Base-by-base conservation (phyloP, 768 basidiomycete genomes). In the Leccinellum rugosiceps region DNA sequence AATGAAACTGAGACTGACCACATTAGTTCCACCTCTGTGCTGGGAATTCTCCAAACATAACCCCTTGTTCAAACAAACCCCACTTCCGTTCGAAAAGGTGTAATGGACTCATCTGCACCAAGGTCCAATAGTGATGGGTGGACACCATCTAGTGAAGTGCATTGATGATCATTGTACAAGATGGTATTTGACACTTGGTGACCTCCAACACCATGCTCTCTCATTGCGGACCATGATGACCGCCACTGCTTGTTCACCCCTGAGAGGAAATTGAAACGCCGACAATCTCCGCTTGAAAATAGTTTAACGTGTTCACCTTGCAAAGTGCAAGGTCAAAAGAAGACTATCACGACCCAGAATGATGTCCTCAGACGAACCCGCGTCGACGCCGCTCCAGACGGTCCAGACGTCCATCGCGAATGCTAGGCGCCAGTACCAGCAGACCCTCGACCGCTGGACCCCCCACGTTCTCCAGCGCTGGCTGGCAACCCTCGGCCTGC, bases 401-500 rank as follows among this genome's bases (percentile, higher is more conserved):
- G 63, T 61, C 17, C 72, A 74, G 43, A 56, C 60, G 13, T 61
- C 57, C 7, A 10, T 72, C n/a, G 50, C 63, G 5, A 85, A 83
- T 65, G 52, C 81, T n/a, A 81, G 83, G 65, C 83, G 92, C 28
- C 84, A 87, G 68, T 94, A 95, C 71, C 94, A 96, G 72, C 86
- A 88, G 68, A 72, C 83, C 25, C 81, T 98, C n/a, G 97, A 99
- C 79, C 84, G 91, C 25, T 86, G 88, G 78, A 97, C 96, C 3
- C 97, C 97, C 0, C 85, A 93, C 68, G 82, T 88, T 30, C 74
- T 92, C n/a, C 82, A 95, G 65, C 84, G 97, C 58, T 99, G 97
- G 97, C 65, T 92, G 25, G 83, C 79, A 35, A 92, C 92, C 3
- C 78, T 78, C 4, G 90, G 80, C 5, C 67, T 97, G 14, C 74